A percentile compares a stretch with the other conserved stretches of the same genome.
These are phyloP conservation scores for Melanomma pulvis-pyrius DNA, from an alignment of 495 filamentous ascomycete genomes.

Conservation along the genomic window DNA sequence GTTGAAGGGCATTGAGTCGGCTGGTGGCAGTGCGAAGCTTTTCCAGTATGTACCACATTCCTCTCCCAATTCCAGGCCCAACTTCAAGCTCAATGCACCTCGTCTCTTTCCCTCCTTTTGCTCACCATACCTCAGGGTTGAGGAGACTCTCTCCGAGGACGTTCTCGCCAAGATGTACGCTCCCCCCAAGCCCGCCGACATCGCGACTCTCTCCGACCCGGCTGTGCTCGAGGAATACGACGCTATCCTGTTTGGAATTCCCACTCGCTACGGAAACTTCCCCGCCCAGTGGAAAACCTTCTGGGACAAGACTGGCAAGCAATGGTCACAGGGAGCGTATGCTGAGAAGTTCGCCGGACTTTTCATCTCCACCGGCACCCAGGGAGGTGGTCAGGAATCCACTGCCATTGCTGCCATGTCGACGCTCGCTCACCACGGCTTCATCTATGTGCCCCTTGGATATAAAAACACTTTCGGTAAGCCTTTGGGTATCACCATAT, in stretches of 20 bases:
- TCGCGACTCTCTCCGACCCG: constrained; percentile 67
- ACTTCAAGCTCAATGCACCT: background rate
- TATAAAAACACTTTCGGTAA: constrained; percentile 76
- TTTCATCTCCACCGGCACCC: constrained; percentile 81
- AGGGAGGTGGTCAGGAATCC: constrained; percentile 91
- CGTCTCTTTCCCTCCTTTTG: background rate
- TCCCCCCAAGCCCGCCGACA: constrained; percentile 67
- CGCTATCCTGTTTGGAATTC: constrained; percentile 91
- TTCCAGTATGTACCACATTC: constrained; percentile 69
- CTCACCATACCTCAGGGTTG: constrained; percentile 52
- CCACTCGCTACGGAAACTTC: constrained; percentile 98
- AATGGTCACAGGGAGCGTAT: constrained; percentile 65
- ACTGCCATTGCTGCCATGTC: constrained; percentile 81
- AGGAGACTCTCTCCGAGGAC: constrained; percentile 83
- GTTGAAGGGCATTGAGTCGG: constrained; percentile 84
- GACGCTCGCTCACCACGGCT: constrained; percentile 90
- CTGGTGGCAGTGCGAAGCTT: constrained; percentile 76
- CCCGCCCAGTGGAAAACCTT: constrained; percentile 94
- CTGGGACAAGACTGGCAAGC: constrained; percentile 79
- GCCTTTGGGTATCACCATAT: background rate
- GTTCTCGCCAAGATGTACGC: constrained; percentile 89
- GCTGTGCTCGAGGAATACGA: constrained; percentile 75
- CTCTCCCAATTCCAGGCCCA: background rate
- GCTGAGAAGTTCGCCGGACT: constrained; percentile 91
- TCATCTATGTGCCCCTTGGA: constrained; percentile 92